Conservation (phyloP, 805 yeast genomes). For the Jamesozyma piceae region DNA sequence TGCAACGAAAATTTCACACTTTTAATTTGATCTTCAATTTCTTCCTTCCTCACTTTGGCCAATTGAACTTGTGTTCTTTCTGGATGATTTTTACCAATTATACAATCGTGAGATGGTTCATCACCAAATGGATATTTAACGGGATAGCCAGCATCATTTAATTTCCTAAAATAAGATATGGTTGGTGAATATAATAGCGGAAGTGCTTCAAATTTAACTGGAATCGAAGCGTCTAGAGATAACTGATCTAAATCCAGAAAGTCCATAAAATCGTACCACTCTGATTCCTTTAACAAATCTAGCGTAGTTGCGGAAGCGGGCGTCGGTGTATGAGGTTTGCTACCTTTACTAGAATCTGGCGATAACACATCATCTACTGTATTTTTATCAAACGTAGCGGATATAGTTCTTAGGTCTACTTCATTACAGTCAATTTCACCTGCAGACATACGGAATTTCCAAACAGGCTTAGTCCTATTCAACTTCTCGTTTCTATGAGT, state of each 20-base stretch:
- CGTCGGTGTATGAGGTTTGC: not conserved
- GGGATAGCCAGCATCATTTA: slow-evolving; percentile 34
- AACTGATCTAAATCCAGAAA: slow-evolving; percentile 57
- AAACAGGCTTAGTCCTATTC: slow-evolving; percentile 35
- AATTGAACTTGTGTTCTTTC: slow-evolving; percentile 44
- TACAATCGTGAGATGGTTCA: slow-evolving; percentile 45
- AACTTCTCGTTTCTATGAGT: slow-evolving; percentile 37
- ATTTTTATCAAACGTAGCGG: slow-evolving; percentile 53
- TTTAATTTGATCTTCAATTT: slow-evolving; percentile 33
- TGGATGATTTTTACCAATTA: slow-evolving; percentile 44
- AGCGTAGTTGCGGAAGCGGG: slow-evolving; percentile 1
- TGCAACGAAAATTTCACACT: slow-evolving; percentile 10
- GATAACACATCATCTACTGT: slow-evolving; percentile 36
- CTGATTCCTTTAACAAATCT: slow-evolving; percentile 10
- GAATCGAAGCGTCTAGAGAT: slow-evolving; percentile 34
- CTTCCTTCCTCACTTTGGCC: slow-evolving; percentile 33
- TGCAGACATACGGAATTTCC: slow-evolving; percentile 50
- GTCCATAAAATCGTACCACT: slow-evolving; percentile 73
- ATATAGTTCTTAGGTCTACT: slow-evolving; percentile 60
- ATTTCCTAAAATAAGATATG: slow-evolving; percentile 51
- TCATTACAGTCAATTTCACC: slow-evolving; percentile 63
- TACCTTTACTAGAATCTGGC: not conserved
- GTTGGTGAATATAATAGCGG: slow-evolving; percentile 48
- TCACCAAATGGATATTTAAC: slow-evolving; percentile 51
- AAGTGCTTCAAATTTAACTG: slow-evolving; percentile 33